Conservation (phyloP, 2,329 filamentous ascomycete genomes). For the Cryphonectria nitschkei region DNA sequence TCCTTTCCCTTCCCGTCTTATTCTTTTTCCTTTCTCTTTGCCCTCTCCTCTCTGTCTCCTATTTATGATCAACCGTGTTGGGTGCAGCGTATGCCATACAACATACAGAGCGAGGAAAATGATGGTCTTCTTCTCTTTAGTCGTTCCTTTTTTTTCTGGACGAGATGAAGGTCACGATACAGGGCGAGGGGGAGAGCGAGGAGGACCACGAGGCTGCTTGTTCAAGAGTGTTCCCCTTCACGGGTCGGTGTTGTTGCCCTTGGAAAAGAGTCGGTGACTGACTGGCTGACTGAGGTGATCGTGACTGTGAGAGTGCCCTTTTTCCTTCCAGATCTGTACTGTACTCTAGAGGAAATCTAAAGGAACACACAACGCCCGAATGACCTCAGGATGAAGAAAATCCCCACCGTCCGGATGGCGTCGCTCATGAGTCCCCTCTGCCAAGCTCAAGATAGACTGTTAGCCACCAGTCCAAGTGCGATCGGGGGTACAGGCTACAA, state of each 20-base stretch:
- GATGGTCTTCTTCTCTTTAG: slow-evolving; percentile 11
- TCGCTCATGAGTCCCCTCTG: slow-evolving; percentile 1
- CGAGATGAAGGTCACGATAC: neutral
- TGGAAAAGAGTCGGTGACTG: neutral
- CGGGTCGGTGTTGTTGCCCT: neutral
- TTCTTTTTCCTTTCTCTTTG: neutral
- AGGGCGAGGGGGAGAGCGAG: neutral
- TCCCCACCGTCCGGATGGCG: neutral
- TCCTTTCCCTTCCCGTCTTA: neutral
- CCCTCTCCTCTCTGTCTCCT: neutral
- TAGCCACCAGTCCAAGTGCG: slow-evolving; percentile 5
- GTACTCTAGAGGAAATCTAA: neutral
- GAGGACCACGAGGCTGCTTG: neutral
- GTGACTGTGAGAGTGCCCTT: neutral
- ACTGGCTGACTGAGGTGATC: neutral
- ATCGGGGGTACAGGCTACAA: neutral
- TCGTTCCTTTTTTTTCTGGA: neutral
- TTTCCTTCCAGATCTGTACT: neutral
- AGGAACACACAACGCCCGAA: neutral
- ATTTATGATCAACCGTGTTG: neutral
- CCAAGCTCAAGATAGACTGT: neutral
- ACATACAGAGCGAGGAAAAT: slow-evolving; percentile 7
- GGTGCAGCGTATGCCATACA: slow-evolving; percentile 22
- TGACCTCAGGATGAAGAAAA: neutral
- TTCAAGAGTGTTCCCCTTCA: no score